Evolutionary conservation across 331 rosid genomes (phyloP), one percentile per base, ranked within the genome.

Genomic region (Spiraea crenata): DNA sequence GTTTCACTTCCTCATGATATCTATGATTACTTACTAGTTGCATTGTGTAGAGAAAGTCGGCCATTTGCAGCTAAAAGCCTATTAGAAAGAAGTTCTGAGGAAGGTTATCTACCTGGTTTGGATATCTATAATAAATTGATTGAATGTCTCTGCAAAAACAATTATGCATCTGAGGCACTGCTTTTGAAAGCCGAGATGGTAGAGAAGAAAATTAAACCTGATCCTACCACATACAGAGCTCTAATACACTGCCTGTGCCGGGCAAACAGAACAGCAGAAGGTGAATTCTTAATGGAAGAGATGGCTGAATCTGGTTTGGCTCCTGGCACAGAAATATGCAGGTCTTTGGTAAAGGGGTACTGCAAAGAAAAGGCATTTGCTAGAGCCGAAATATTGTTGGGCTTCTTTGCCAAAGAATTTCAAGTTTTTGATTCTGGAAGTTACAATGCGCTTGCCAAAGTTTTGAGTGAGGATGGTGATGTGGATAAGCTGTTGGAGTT

Each of bases 51-150:
- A 42, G 93, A 87, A 73, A 76, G 77, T 80, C 81, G 86, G 15
- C 97, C 97, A 1, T 85, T 87, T 69, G 98, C 98, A 14, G 97
- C 96, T 37, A 86, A 69, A 83, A 92, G 83, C 69, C 82, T 92
- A 48, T 66, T 92, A 63, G 79, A 67, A 48, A 88, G 97, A 77
- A 72, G 83, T 70, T 78, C 78, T 64, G 46, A 45, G 25, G 82
- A 83, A 45, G 86, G 85, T 63, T 84, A 81, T 74, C 67, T 58
- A 64, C 93, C 88, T 41, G 58, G 76, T 77, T 42, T 57, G 34
- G 77, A 41, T 58, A 87, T 85, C 67, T 87, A 78, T 39, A 78
- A 67, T 67, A 73, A 79, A 73, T 68, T 90, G 11, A 74, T 88
- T 44, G 84, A 76, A 78, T 85, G 92, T 50, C 72, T 93, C 56